Percentiles rank a stretch among this genome's conserved stretches.
These are phyloP conservation scores for Colletotrichum sp. DNA, from an alignment of 2,329 filamentous ascomycete genomes.

Conservation along the genomic window DNA sequence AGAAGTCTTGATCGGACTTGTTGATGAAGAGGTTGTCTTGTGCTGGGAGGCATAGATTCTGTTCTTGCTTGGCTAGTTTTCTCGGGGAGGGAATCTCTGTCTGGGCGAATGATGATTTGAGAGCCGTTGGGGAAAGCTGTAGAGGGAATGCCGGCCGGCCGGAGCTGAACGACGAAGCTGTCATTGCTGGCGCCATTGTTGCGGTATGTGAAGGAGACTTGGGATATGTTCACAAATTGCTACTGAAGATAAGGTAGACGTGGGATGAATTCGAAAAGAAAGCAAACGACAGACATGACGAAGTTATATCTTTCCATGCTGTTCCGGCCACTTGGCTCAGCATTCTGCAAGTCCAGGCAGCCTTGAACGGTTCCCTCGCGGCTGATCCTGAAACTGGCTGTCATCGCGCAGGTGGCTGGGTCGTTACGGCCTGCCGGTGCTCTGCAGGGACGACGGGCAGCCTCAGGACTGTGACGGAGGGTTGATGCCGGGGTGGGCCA, in stretches of 20 bases:
- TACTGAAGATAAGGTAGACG: background rate
- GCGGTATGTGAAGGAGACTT: background rate
- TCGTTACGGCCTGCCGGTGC: background rate
- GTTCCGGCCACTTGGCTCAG: background rate
- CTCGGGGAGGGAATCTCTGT: constrained; percentile 6
- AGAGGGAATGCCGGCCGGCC: background rate
- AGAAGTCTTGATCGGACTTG: constrained; percentile 18
- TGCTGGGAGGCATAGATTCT: constrained; percentile 9
- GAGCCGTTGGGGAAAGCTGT: background rate
- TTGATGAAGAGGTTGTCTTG: constrained; percentile 14
- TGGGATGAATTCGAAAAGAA: background rate
- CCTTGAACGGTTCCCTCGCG: background rate
- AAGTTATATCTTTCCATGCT: constrained; percentile 3
- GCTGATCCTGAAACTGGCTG: constrained; percentile 4
- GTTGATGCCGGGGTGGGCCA: background rate
- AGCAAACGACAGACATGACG: background rate
- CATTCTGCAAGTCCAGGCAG: background rate
- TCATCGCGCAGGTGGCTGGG: constrained; percentile 14
- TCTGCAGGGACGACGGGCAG: background rate
- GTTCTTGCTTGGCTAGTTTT: constrained; percentile 9
- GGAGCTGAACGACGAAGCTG: background rate
- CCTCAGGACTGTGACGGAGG: background rate
- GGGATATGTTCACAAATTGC: background rate
- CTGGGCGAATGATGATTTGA: background rate
- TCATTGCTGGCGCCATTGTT: constrained; percentile 11